Conservation (phyloP, 2,329 filamentous ascomycete genomes). For the Lojkania enalia region DNA sequence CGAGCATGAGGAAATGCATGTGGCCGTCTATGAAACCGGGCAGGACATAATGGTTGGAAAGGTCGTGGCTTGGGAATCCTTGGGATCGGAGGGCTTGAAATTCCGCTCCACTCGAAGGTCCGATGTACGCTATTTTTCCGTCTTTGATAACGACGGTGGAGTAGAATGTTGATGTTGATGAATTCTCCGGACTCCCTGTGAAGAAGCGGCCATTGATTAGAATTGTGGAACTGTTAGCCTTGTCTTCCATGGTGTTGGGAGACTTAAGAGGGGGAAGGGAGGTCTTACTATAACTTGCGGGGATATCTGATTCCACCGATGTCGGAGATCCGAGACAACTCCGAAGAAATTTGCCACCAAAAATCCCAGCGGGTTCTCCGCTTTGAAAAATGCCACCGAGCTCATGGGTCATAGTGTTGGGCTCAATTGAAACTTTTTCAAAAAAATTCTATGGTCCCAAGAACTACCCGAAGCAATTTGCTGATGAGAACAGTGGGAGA, state of each 20-base stretch:
- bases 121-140: conserved; percentile 49
- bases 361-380: too few species aligned
- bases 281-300: background rate
- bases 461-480: too few species aligned
- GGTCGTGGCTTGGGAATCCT: conserved; percentile 32
- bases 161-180: conserved; percentile 7
- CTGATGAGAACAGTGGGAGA: too few species aligned
- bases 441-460: too few species aligned
- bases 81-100: conserved; percentile 32
- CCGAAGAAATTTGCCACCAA: too few species aligned
- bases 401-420: too few species aligned
- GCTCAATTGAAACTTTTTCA: too few species aligned
- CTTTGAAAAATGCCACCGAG: too few species aligned
- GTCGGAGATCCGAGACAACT: conserved; percentile 12
- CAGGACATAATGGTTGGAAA: conserved; percentile 49
- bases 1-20: conserved; percentile 60
- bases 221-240: conserved; percentile 8
- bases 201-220: conserved; percentile 37
- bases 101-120: conserved; percentile 25
- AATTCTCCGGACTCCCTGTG: background rate
- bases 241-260: background rate
- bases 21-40: conserved; percentile 63
- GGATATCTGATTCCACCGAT: conserved; percentile 3
- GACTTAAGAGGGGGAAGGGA: background rate
- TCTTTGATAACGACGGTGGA: conserved; percentile 47